Conservation (phyloP, 495 filamentous ascomycete genomes). For the Cladorrhinum samala region DNA sequence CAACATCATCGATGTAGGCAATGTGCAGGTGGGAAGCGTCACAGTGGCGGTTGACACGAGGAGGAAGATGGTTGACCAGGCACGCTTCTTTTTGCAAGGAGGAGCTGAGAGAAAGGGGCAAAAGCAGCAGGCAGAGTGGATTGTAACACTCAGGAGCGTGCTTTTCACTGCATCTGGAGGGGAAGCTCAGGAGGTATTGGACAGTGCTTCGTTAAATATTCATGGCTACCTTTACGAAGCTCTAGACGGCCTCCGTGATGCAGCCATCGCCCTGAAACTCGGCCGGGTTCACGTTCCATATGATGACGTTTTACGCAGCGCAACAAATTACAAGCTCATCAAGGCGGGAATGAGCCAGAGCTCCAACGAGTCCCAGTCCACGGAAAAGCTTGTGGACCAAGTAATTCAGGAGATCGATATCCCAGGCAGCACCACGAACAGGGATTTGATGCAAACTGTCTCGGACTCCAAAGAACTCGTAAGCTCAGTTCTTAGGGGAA, state of each 20-base stretch:
- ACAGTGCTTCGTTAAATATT: slow-evolving; percentile 79
- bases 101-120: slow-evolving; percentile 62
- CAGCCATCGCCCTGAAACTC: slow-evolving; percentile 82
- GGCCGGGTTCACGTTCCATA: slow-evolving; percentile 85
- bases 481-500: slow-evolving; percentile 80
- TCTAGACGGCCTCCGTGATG: slow-evolving; percentile 80
- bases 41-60: slow-evolving; percentile 85
- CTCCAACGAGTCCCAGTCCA: slow-evolving; percentile 28
- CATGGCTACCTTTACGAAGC: slow-evolving; percentile 90
- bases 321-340: slow-evolving; percentile 41
- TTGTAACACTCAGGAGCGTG: slow-evolving; percentile 75
- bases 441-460: slow-evolving; percentile 74
- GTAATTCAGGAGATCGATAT: slow-evolving; percentile 72
- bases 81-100: slow-evolving; percentile 77
- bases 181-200: slow-evolving; percentile 83
- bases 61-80: slow-evolving; percentile 83
- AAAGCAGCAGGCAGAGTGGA: slow-evolving; percentile 89
- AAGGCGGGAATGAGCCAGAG: slow-evolving; percentile 21
- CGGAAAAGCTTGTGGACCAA: slow-evolving; percentile 62
- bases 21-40: slow-evolving; percentile 75
- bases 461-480: slow-evolving; percentile 92
- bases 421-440: slow-evolving; percentile 62
- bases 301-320: slow-evolving; percentile 69
- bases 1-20: slow-evolving; percentile 70
- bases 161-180: slow-evolving; percentile 79